Conservation (phyloP, 2,329 filamentous ascomycete species). For the Daldinia sp. region DNA sequence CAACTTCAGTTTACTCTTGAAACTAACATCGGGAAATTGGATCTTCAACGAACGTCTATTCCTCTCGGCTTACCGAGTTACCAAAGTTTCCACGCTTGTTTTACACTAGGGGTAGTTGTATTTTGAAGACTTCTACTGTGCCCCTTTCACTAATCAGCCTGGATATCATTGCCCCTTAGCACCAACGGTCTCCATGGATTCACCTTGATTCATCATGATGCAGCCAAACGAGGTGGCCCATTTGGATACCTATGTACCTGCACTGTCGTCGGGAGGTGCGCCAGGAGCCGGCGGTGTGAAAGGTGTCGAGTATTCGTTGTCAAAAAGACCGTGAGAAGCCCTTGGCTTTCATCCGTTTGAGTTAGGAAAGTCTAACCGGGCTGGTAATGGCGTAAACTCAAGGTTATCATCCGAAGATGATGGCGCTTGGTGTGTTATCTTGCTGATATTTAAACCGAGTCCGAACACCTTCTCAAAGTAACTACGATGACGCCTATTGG, state of each 20-base stretch:
- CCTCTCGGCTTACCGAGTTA: background rate
- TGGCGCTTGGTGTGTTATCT: conserved; percentile 3
- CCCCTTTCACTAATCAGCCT: background rate
- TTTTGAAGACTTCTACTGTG: background rate
- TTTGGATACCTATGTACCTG: background rate
- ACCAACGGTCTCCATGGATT: background rate
- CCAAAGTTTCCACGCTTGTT: background rate
- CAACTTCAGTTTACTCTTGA: too few species aligned
- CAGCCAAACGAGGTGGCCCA: background rate
- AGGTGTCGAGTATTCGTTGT: background rate
- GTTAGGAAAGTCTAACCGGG: conserved; percentile 2
- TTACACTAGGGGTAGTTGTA: background rate
- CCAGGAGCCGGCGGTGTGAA: background rate
- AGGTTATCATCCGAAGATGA: background rate
- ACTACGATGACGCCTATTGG: background rate
- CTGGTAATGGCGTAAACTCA: background rate
- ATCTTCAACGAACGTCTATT: background rate
- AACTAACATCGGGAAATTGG: background rate
- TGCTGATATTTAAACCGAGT: background rate
- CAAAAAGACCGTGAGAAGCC: background rate
- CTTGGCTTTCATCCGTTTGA: background rate
- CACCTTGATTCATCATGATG: background rate
- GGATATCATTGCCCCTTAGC: background rate
- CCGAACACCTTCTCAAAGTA: background rate
- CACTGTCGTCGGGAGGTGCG: background rate